phyloP scores from a whole-genome alignment of 2,329 filamentous ascomycete genomes.

The Clonostachys solani region DNA sequence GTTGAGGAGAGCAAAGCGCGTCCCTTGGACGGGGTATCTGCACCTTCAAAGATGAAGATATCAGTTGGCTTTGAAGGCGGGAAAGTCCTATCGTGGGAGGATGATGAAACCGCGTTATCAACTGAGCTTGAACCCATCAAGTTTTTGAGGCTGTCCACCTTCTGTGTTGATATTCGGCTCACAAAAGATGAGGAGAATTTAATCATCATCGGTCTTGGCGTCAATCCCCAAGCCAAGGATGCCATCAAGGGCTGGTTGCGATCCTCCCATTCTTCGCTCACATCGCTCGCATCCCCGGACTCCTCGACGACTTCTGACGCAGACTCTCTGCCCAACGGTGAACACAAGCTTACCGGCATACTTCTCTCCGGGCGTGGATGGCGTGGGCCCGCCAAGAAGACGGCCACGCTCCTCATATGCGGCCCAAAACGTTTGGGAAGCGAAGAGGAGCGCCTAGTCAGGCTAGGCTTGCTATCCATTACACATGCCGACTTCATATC shows the following conservation, averaged over 20 bases:
- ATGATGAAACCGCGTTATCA: conserved; percentile 17
- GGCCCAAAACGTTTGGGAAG: background rate
- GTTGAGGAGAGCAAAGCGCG: conserved; percentile 13
- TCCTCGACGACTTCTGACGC: background rate
- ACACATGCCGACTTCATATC: conserved; percentile 13
- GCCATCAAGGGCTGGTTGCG: conserved; percentile 8
- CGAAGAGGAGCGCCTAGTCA: background rate
- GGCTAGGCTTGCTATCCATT: conserved; percentile 1
- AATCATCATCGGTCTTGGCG: background rate
- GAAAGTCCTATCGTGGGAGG: conserved; percentile 26
- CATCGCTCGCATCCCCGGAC: too few relatives aligned
- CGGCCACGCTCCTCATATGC: background rate
- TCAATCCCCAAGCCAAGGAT: background rate
- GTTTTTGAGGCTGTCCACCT: conserved; percentile 25
- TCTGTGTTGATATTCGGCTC: conserved; percentile 23
- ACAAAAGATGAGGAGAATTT: conserved; percentile 4
- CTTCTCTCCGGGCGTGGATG: conserved; percentile 4
- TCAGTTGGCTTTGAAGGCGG: conserved; percentile 26
- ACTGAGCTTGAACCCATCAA: conserved; percentile 15
- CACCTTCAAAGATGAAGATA: conserved; percentile 23
- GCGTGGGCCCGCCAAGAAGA: background rate
- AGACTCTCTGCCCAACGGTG: background rate
- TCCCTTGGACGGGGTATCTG: conserved; percentile 16
- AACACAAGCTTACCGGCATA: background rate
- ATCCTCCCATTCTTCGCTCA: background rate